Base-by-base conservation (phyloP, 345 rosid genomes). In the Limnanthes douglasii region DNA sequence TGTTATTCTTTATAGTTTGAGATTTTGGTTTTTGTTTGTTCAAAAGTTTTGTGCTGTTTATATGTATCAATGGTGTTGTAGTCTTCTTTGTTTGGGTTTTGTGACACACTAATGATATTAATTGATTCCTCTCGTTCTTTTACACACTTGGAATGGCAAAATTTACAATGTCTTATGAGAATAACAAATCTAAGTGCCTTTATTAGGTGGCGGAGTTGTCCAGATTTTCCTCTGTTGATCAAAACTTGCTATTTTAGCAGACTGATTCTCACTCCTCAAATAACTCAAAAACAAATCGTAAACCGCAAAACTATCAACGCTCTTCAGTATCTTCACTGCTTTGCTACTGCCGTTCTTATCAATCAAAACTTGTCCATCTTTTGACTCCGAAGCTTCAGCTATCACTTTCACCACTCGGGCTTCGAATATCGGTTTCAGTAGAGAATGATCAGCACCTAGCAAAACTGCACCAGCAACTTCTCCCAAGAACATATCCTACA, bases 401-500 rank as follows among this genome's bases (percentile, higher is more conserved):
- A 60, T 11, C 11, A 83, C 73, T 57, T 36, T 72, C 47, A 88
- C 22, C 3, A 59, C 41, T 51, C 64, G 60, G 30, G 16, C 37
- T 50, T 44, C 33, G 10, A 65, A 42, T 36, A 37, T 45, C 3
- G 69, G 65, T 16, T 68, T 69, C 51, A 86, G 33, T 33, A 18
- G 21, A 11, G 66, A 41, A 6, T 54, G 31, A 39, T 70, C 59
- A 13, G 46, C 54, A 3, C 64, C 82, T 52, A 82, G 28, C 31
- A 50, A 49, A n/a, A 73, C 57, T 5, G 88, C 93, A 10, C 97
- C 97, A 12, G 75, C 61, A 38, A 82, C 53, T 58, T 88, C 95
- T 2, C 97, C 95, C 51, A 75, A 48, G 68, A 82, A 88, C 21
- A 54, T 73, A 33, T 69, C 80, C 97, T 76, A 66, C 51, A 54